Base-by-base conservation (phyloP, 139 green algal genomes). In the Micractinium conductrix region DNA sequence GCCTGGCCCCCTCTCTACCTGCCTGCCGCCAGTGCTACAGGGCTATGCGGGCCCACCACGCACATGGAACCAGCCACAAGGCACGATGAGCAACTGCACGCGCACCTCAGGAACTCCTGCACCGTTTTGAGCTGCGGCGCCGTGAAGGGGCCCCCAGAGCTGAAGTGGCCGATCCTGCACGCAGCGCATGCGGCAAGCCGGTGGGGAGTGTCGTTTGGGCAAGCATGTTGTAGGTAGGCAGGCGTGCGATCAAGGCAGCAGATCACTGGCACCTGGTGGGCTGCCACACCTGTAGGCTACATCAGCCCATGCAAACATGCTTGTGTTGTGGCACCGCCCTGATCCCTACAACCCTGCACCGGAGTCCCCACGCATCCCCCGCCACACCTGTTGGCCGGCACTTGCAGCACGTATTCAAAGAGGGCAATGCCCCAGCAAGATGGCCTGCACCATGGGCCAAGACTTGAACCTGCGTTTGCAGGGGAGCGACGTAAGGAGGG, bases 41-140 rank as follows among this genome's bases (percentile, higher is more conserved):
- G 53, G 2, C 8, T 21, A n/a, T n/a, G n/a, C n/a, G n/a, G n/a
- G n/a, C n/a, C n/a, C n/a, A n/a, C n/a, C n/a, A n/a, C n/a, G n/a
- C n/a, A n/a, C n/a, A n/a, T n/a, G n/a, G n/a, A n/a, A n/a, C n/a
- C n/a, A n/a, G n/a, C n/a, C n/a, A n/a, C n/a, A n/a, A n/a, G n/a
- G n/a, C n/a, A n/a, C n/a, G n/a, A n/a, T n/a, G n/a, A n/a, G n/a
- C n/a, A n/a, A n/a, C n/a, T n/a, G n/a, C n/a, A n/a, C n/a, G n/a
- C 79, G 12, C 45, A 78, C 79, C 67, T 78, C 30, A 86, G 44
- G 33, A 73, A 45, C n/a, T 86, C 71, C 55, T 62, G 50, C 10
- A 80, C 67, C 26, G 73, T 40, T 40, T 86, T 80, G 6, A 86
- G 81, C 42, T 86, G 70, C 17, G 81, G 81, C 30, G 81, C 81